These are phyloP conservation scores for Sporothrix brasiliensis DNA, from an alignment of 2,329 filamentous ascomycete species.

Conservation along the genomic window DNA sequence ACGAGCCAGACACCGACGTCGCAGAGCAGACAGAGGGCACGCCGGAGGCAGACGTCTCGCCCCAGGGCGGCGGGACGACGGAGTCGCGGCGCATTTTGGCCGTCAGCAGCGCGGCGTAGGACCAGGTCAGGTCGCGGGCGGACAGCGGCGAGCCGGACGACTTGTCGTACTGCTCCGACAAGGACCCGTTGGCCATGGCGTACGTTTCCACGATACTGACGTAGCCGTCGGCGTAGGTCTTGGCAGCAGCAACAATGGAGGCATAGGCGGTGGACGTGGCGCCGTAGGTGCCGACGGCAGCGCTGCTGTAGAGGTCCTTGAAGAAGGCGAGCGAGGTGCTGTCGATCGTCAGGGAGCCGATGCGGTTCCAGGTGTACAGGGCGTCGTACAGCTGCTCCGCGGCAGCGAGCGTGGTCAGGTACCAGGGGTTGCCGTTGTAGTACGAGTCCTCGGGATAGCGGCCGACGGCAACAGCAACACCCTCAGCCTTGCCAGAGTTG, in stretches of 20 bases:
- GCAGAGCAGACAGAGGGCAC: conserved; percentile 55
- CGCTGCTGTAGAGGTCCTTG: conserved; percentile 61
- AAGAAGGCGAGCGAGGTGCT: conserved; percentile 71
- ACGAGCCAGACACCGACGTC: conserved; percentile 54
- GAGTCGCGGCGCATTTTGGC: conserved; percentile 60
- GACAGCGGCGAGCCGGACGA: conserved; percentile 58
- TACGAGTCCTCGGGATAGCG: conserved; percentile 74
- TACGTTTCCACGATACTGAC: conserved; percentile 65
- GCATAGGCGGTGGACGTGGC: conserved; percentile 48
- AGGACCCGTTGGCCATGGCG: conserved; percentile 61
- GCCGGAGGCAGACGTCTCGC: conserved; percentile 42
- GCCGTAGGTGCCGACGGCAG: conserved; percentile 64
- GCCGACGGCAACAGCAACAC: conserved; percentile 64
- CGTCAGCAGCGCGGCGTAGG: conserved; percentile 70
- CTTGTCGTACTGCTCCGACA: conserved; percentile 69
- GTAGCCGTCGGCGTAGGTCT: conserved; percentile 63
- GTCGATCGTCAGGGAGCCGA: conserved; percentile 66
- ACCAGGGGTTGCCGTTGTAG: conserved; percentile 78
- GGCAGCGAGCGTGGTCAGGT: conserved; percentile 70
- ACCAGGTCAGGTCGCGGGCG: conserved; percentile 72
- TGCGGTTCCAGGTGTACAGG: conserved; percentile 68
- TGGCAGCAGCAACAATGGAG: conserved; percentile 60
- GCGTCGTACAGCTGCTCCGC: conserved; percentile 81
- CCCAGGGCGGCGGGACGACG: conserved; percentile 56
- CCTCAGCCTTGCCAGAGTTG: conserved; percentile 65